Evolutionary conservation across 768 basidiomycete species (phyloP).

Genomic region (Boletus tomentosulus): DNA sequence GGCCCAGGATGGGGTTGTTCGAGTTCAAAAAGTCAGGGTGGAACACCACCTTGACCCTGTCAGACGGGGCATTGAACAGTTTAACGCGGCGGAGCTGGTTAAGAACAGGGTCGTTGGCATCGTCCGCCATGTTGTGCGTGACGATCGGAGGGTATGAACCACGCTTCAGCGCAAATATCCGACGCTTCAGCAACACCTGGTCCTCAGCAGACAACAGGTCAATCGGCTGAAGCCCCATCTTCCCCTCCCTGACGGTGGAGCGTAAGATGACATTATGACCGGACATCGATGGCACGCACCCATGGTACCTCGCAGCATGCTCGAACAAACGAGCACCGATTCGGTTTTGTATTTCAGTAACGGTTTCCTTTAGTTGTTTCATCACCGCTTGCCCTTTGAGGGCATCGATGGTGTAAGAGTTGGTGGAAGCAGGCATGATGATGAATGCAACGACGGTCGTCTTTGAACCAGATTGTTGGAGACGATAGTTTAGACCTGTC

Average conservation of each 20-base stretch:
- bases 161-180: constrained; percentile 94
- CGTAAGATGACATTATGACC: not conserved
- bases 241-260: constrained; percentile 53
- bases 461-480: constrained; percentile 60
- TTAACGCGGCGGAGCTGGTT: constrained; percentile 93
- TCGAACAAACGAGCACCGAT: constrained; percentile 92
- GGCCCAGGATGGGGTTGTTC: constrained; percentile 93
- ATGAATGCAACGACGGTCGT: constrained; percentile 96
- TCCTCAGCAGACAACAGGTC: constrained; percentile 87
- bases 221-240: constrained; percentile 67
- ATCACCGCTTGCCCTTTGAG: constrained; percentile 97
- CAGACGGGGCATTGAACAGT: constrained; percentile 82
- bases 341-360: constrained; percentile 91
- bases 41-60: constrained; percentile 97
- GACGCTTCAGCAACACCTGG: constrained; percentile 89
- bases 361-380: constrained; percentile 93
- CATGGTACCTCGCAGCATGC: constrained; percentile 88
- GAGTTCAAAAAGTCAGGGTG: constrained; percentile 98
- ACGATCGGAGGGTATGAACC: constrained; percentile 91
- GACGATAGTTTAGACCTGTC: constrained; percentile 53
- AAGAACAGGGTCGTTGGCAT: constrained; percentile 86
- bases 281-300: constrained; percentile 44
- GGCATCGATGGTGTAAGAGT: constrained; percentile 96
- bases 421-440: constrained; percentile 95
- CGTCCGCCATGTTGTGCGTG: constrained; percentile 99